Conservation (phyloP, 2,329 filamentous ascomycete species). For the Ophiocordyceps sinensis region DNA sequence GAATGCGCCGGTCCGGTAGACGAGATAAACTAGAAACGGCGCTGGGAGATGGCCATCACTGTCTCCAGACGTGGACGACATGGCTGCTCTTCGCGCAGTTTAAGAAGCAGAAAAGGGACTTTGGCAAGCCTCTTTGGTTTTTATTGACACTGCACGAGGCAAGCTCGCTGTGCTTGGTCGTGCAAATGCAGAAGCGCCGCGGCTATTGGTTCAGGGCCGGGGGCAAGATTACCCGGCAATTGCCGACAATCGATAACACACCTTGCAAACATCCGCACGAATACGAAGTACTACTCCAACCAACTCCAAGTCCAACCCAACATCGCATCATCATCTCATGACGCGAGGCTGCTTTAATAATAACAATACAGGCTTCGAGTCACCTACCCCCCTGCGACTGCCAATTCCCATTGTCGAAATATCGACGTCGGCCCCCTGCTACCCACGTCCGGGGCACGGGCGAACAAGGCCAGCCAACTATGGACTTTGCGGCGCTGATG, state of each 20-base stretch:
- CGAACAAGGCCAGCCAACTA: conserved; percentile 22
- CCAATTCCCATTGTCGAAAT: no score
- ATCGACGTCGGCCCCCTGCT: no score
- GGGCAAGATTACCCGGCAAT: conserved; percentile 9
- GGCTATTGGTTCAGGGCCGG: neutral
- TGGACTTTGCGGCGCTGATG: conserved; percentile 96
- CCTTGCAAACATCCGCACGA: no score
- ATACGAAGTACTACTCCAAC: no score
- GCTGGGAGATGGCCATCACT: conserved; percentile 53
- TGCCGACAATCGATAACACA: conserved; percentile 17
- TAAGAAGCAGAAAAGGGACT: neutral
- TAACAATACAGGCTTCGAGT: no score
- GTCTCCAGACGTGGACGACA: conserved; percentile 19
- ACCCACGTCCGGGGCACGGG: neutral
- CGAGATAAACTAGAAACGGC: conserved; percentile 76
- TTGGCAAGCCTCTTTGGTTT: neutral
- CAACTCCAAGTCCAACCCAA: no score
- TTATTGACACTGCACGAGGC: no score
- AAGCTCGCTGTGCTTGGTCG: neutral
- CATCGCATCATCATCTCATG: no score
- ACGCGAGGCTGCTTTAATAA: neutral
- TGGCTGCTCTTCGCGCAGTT: conserved; percentile 4
- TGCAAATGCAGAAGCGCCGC: neutral
- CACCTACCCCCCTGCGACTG: no score
- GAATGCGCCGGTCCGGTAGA: conserved; percentile 61